Percentiles rank a stretch among this genome's conserved stretches.
Evolutionary conservation across 805 yeast genomes (phyloP).

Genomic region (Candida ortonii): DNA sequence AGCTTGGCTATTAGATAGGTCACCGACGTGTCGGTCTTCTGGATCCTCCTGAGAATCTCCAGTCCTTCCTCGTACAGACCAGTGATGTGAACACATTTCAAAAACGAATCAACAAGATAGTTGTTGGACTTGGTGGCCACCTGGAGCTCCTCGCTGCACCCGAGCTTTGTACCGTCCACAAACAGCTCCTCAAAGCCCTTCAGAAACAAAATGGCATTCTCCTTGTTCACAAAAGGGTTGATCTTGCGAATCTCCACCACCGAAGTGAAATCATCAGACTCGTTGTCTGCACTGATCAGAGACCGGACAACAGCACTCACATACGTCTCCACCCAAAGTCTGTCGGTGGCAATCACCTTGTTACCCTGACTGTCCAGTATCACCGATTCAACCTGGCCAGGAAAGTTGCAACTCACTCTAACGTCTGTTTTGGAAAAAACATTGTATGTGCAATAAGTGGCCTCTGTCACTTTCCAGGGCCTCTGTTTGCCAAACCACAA

Average conservation of each 20-base stretch:
- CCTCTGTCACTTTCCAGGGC: conserved; percentile 66
- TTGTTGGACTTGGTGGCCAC: conserved; percentile 62
- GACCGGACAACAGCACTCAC: conserved; percentile 73
- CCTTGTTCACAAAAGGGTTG: conserved; percentile 62
- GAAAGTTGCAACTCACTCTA: conserved; percentile 68
- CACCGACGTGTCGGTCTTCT: conserved; percentile 53
- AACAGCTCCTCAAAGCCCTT: conserved; percentile 66
- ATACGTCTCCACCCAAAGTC: conserved; percentile 60
- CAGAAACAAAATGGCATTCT: conserved; percentile 52
- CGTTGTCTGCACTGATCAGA: conserved; percentile 66
- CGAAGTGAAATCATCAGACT: conserved; percentile 59
- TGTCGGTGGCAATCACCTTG: conserved; percentile 46
- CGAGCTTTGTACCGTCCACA: conserved; percentile 62
- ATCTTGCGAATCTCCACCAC: conserved; percentile 82
- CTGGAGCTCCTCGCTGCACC: conserved; percentile 64
- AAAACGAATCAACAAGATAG: conserved; percentile 72
- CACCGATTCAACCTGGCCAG: conserved; percentile 65
- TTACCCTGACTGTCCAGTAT: conserved; percentile 53
- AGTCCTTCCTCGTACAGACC: conserved; percentile 61
- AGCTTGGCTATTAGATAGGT: conserved; percentile 54
- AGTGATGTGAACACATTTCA: conserved; percentile 61
- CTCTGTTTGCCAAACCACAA: conserved; percentile 78
- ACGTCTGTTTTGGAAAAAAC: conserved; percentile 61
- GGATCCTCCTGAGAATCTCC: conserved; percentile 53
- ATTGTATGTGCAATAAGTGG: conserved; percentile 66